Conservation (phyloP, 73 alveolate genomes). For the Tetrahymena borealis region DNA sequence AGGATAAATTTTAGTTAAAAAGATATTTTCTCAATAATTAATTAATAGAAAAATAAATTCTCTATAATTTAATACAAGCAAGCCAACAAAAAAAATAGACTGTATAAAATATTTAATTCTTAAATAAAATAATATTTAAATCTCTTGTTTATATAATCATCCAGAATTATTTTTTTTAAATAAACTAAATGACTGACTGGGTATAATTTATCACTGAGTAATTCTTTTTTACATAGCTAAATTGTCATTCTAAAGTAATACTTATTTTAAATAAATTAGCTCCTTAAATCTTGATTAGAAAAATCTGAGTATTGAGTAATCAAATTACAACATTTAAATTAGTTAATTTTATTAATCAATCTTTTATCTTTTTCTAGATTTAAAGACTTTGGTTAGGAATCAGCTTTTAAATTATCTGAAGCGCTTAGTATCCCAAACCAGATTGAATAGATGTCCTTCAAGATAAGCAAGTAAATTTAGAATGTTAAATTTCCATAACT, state of each 20-base stretch:
- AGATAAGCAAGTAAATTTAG: not conserved
- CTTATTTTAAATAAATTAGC: not conserved
- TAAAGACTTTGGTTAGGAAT: not conserved
- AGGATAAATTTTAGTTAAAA: not conserved
- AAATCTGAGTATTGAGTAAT: not conserved
- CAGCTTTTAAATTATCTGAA: not conserved
- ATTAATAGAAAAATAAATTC: not conserved
- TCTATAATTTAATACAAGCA: not conserved
- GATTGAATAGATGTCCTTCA: not conserved
- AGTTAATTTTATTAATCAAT: not conserved
- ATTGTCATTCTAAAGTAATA: not conserved
- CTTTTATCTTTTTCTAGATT: not conserved
- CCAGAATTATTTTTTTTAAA: not conserved
- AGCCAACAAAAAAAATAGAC: too few relatives aligned
- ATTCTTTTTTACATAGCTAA: not conserved
- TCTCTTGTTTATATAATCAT: too few relatives aligned
- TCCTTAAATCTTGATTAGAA: not conserved
- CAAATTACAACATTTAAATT: not conserved
- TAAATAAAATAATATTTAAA: too few relatives aligned
- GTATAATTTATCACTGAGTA: not conserved
- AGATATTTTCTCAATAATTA: not conserved
- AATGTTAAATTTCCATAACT: too few relatives aligned
- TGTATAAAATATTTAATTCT: too few relatives aligned
- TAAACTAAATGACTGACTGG: not conserved
- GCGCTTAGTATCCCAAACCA: not conserved